phyloP scores from a whole-genome alignment of 371 early-diverging fungal genomes.

The Mortierella sp. region DNA sequence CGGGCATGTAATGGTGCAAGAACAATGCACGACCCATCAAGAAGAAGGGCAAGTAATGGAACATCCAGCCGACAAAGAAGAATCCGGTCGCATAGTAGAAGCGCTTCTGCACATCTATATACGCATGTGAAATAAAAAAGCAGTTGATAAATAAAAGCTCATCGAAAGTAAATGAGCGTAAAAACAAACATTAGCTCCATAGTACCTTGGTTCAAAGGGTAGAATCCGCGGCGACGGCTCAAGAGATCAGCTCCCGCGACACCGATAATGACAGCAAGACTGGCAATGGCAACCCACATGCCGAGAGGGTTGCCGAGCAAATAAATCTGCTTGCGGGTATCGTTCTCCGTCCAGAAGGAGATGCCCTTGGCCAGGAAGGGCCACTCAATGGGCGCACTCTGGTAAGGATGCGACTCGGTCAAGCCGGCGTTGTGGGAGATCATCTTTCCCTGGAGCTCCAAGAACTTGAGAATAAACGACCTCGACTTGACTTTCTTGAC shows the following conservation, averaged over 20 bases:
- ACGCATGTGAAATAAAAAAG: background rate
- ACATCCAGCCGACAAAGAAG: conserved; percentile 86
- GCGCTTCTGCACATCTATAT: conserved; percentile 69
- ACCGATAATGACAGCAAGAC: conserved; percentile 71
- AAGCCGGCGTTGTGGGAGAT: conserved; percentile 92
- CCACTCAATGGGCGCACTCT: conserved; percentile 89
- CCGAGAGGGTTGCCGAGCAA: conserved; percentile 96
- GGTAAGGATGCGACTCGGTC: conserved; percentile 94
- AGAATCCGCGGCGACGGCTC: conserved; percentile 79
- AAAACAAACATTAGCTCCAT: conserved; percentile 30
- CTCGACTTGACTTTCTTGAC: conserved; percentile 64
- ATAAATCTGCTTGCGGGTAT: conserved; percentile 89
- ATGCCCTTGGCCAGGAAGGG: conserved; percentile 93
- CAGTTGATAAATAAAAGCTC: background rate
- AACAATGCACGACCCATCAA: conserved; percentile 96
- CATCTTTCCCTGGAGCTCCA: conserved; percentile 94
- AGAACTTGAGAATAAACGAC: conserved; percentile 86
- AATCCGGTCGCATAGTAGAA: conserved; percentile 82
- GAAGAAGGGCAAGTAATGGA: conserved; percentile 98
- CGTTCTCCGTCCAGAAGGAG: conserved; percentile 91
- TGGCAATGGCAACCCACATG: conserved; percentile 86
- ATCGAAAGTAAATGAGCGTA: background rate
- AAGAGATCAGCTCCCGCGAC: conserved; percentile 74
- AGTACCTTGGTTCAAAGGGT: conserved; percentile 67
- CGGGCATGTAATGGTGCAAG: conserved; percentile 98